Percentiles rank a stretch among this genome's conserved stretches.
These are phyloP conservation scores for Chytriomyces confervae DNA, from an alignment of 192 early-diverging fungal genomes.

Conservation along the genomic window DNA sequence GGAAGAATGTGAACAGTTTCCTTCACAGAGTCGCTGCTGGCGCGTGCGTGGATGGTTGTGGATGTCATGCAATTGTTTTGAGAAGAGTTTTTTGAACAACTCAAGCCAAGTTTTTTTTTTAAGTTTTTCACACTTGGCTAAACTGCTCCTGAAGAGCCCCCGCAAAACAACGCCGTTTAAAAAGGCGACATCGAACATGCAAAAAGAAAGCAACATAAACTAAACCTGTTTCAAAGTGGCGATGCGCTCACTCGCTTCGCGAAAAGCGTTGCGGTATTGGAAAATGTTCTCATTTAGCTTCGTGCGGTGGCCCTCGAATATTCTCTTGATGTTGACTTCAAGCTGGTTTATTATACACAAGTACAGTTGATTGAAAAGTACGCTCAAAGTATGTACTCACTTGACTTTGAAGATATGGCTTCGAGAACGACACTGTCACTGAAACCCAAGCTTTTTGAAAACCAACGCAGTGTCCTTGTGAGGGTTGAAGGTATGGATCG, in stretches of 20 bases:
- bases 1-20: conserved; percentile 41
- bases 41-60: too few relatives aligned
- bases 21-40: not conserved
- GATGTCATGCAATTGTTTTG: too few relatives aligned
- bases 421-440: conserved; percentile 81
- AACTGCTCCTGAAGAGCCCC: not conserved
- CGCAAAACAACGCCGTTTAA: not conserved
- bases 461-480: conserved; percentile 15
- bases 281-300: conserved; percentile 69
- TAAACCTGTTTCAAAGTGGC: conserved; percentile 50
- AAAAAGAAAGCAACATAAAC: too few relatives aligned
- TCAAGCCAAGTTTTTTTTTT: too few relatives aligned
- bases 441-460: too few relatives aligned
- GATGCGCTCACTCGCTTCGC: conserved; percentile 53
- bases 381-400: conserved; percentile 40
- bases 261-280: conserved; percentile 78
- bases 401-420: conserved; percentile 83
- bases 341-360: conserved; percentile 47
- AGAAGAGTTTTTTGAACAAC: too few relatives aligned
- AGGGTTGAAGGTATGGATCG: too few relatives aligned
- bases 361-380: too few relatives aligned
- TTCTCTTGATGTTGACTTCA: conserved; percentile 77
- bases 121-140: not conserved
- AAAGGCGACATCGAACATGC: not conserved
- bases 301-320: conserved; percentile 70